Base-by-base conservation (phyloP, 1,284 basidiomycete genomes). In the Amylostereum chailletii region DNA sequence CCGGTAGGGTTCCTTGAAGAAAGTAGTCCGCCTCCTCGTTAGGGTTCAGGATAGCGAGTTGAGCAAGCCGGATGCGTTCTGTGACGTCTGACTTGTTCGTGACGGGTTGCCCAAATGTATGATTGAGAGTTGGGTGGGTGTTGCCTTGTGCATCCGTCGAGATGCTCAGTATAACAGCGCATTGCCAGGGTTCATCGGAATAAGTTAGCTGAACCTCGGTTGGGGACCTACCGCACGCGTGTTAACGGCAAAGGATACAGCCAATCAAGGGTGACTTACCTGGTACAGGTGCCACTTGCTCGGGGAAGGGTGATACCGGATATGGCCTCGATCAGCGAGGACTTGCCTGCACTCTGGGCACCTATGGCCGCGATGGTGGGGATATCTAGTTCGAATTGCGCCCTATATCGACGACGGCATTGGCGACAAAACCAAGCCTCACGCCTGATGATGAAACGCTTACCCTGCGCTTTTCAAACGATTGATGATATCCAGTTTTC, bases 271-370 rank as follows among this genome's bases (percentile, higher is more conserved):
- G 19, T 5, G 3, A 45, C 48, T 34, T 36, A 65, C 81, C 85
- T 70, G 0, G 86, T 90, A 54, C 86, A 90, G 0, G 79, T 81
- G 0, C 78, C 78, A 19, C 68, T 63, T 2, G 81, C 79, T 3
- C 84, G 75, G 11, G 85, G 85, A 0, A 89, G 64, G 0, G 74
- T 81, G 46, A 88, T 77, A 0, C 83, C 83, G 11, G 80, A 84
- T 32, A 89, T 86, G 0, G 82, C 74, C 56, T 89, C 85, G 10
- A 89, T 85, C 1, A 88, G 67, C 0, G 83, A 86, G 0, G 82
- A 85, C 55, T 89, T 89, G 0, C 86, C 86, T 0, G 81, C 79
- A 43, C 79, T 83, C 54, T 86, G 83, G 5, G 69, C 72, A 0
- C 83, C 83, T 6, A 86, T 74, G 42, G 83, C 83, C 0, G 76